phyloP scores from a whole-genome alignment of 2,329 filamentous ascomycete genomes.

The Juglanconis sp. region DNA sequence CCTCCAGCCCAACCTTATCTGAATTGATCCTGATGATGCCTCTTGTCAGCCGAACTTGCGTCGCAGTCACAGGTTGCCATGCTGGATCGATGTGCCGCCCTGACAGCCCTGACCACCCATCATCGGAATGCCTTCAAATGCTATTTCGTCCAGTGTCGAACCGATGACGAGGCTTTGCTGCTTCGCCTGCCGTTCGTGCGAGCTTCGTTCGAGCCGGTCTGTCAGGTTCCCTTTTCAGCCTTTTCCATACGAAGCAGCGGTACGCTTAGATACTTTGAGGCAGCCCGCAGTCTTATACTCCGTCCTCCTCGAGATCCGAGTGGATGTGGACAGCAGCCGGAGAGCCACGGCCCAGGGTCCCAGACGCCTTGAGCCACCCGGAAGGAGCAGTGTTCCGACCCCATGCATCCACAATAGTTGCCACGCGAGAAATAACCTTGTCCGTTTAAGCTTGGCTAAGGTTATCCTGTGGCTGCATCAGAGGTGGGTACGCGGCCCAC shows the following conservation, averaged over 20 bases:
- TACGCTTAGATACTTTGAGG: background rate
- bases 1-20: constrained; percentile 17
- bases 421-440: constrained; percentile 12
- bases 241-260: no score
- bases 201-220: background rate
- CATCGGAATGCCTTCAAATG: background rate
- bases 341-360: background rate
- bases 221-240: background rate
- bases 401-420: background rate
- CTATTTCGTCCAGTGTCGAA: constrained; percentile 1
- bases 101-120: no score
- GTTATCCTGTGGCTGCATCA: background rate
- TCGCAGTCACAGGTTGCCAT: background rate
- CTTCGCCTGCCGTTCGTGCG: no score
- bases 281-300: background rate
- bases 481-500: background rate
- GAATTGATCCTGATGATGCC: background rate
- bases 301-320: background rate
- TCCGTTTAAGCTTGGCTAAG: background rate
- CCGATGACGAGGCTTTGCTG: no score
- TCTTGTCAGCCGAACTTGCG: background rate
- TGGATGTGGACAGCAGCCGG: background rate
- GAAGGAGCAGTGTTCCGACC: constrained; percentile 7
- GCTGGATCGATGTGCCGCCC: no score
- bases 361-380: background rate